Base-by-base conservation (phyloP, 2,329 filamentous ascomycete genomes). In the Periconia sp. region DNA sequence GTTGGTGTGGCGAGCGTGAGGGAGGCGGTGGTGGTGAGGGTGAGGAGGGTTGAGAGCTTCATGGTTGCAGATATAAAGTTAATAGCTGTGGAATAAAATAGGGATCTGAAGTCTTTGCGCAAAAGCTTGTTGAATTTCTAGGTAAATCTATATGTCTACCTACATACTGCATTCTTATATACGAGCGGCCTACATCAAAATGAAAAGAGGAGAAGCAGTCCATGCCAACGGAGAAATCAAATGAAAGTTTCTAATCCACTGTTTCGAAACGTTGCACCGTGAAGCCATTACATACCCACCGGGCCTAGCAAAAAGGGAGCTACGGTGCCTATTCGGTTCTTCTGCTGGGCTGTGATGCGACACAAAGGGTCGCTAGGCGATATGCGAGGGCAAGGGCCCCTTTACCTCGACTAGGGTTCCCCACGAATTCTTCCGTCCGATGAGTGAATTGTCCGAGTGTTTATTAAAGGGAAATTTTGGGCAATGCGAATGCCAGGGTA, bases 1-100 rank as follows among this genome's bases (percentile, higher is more conserved):
- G 56, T 54, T 5, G 65, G 64, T 3, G 55, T 50, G 15, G 62
- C 65, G n/a, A 65, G 35, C 19, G 59, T 55, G 4, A 66, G 39
- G 13, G 57, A 56, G 38, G 63, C 60, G 36, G 59, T 59, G 54
- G 56, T 57, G 43, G 57, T 57, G 26, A 56, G 29, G 23, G 61
- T 38, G 33, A 59, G 7, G 33, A 56, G 22, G 12, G 60, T 48
- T 22, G 61, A 52, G 41, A 63, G 39, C 56, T 66, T 67, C 64
- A 68, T 69, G 13, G 19, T 59, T 44, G 23, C 16, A 9, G 8
- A 36, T 9, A 9, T 17, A 22, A 10, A 8, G 8, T n/a, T n/a
- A n/a, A n/a, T n/a, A n/a, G n/a, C n/a, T n/a, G n/a, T n/a, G n/a
- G n/a, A n/a, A n/a, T n/a, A n/a, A n/a, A n/a, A n/a, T n/a, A n/a